Percentiles rank a stretch among this genome's conserved stretches.
Evolutionary conservation across 148 eudicot genomes (phyloP).

Genomic region (Polygonum aviculare): DNA sequence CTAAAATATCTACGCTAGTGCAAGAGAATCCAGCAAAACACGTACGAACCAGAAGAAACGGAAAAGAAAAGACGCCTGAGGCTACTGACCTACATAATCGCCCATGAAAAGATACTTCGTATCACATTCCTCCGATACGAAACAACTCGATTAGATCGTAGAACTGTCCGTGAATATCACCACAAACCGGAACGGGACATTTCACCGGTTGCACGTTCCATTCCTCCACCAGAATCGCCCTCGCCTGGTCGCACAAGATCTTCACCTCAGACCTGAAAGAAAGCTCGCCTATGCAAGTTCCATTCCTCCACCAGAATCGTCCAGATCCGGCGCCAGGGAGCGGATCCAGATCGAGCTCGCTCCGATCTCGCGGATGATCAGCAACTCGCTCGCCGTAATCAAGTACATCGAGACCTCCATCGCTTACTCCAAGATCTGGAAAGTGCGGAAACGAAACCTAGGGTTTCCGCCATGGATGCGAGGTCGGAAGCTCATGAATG

Average conservation of each 20-base stretch:
- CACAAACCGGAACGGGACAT: constrained; percentile 42
- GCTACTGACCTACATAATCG: constrained; percentile 39
- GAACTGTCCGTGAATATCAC: constrained; percentile 48
- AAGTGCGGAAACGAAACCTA: too few relatives aligned
- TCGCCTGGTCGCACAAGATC: constrained; percentile 35
- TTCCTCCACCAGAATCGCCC: constrained; percentile 37
- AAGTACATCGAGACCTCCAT: too few relatives aligned
- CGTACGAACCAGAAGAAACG: not conserved
- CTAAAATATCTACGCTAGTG: not conserved
- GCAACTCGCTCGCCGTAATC: too few relatives aligned
- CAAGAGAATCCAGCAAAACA: not conserved
- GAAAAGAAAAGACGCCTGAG: not conserved
- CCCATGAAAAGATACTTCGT: constrained; percentile 51
- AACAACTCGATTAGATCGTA: constrained; percentile 43
- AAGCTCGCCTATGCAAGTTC: too few relatives aligned
- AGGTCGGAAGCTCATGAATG: too few relatives aligned
- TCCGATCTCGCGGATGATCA: too few relatives aligned
- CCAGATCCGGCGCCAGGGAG: too few relatives aligned
- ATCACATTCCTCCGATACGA: constrained; percentile 40
- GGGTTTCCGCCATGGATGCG: too few relatives aligned
- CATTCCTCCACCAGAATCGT: too few relatives aligned
- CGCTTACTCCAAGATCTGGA: too few relatives aligned
- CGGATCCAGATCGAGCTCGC: too few relatives aligned
- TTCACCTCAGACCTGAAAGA: too few relatives aligned
- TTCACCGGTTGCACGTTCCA: constrained; percentile 47